These are phyloP conservation scores for Coleophoma cylindrospora DNA, from an alignment of 2,329 filamentous ascomycete species.

Conservation along the genomic window DNA sequence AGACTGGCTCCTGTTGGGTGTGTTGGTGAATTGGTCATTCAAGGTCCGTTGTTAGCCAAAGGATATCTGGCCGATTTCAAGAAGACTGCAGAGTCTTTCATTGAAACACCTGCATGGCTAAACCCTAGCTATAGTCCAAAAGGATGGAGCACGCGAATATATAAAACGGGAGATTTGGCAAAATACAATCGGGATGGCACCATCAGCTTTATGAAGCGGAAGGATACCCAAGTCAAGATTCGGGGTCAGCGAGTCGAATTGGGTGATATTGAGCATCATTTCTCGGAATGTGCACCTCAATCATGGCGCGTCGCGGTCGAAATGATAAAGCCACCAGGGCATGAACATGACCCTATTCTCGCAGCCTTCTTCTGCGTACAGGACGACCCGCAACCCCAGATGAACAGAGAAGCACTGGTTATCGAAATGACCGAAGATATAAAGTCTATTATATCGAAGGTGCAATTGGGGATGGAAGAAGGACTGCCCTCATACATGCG, in stretches of 20 bases:
- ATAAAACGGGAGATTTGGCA: not conserved
- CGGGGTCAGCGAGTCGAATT: conserved; percentile 59
- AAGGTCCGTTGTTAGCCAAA: not conserved
- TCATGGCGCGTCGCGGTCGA: no score
- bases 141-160: not conserved
- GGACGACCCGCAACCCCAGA: no score
- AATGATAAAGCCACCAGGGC: no score
- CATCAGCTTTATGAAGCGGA: conserved; percentile 48
- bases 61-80: not conserved
- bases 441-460: no score
- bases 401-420: no score
- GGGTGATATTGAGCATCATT: conserved; percentile 48
- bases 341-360: no score
- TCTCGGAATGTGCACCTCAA: no score
- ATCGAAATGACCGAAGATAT: no score
- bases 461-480: no score
- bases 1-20: not conserved
- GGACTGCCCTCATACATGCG: not conserved
- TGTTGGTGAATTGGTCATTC: not conserved
- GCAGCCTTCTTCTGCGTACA: no score
- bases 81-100: not conserved
- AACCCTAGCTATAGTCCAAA: not conserved
- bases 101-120: not conserved
- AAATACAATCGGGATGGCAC: not conserved
- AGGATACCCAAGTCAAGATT: no score